A percentile compares a stretch with the other conserved stretches of the same genome.
phyloP scores from a whole-genome alignment of 495 filamentous ascomycete species.

The Trichodelitschia bisporula region DNA sequence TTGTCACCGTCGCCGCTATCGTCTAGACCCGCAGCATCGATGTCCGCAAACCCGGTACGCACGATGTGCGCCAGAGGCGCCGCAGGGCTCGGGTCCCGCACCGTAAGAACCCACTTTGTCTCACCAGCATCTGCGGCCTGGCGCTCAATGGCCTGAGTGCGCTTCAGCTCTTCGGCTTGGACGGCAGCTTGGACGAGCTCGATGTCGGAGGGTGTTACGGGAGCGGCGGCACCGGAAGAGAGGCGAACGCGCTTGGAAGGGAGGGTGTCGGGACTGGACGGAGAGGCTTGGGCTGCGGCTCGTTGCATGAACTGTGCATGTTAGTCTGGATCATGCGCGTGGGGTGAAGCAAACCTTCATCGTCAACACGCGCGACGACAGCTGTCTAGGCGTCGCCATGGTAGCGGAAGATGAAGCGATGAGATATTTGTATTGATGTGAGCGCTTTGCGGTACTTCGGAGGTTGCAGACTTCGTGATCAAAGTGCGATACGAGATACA shows the following conservation, averaged over 20 bases:
- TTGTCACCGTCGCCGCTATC: too few species aligned
- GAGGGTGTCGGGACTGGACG: constrained; percentile 17
- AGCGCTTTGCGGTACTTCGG: too few species aligned
- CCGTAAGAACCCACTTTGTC: constrained; percentile 63
- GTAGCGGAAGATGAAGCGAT: too few species aligned
- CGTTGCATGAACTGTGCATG: constrained; percentile 72
- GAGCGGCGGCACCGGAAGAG: constrained; percentile 15
- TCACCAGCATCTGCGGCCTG: constrained; percentile 57
- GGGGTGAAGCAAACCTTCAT: constrained; percentile 5
- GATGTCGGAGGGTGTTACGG: constrained; percentile 12
- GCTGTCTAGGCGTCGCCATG: constrained; percentile 4
- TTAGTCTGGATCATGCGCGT: constrained; percentile 1
- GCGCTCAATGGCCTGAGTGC: constrained; percentile 40
- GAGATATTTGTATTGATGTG: too few species aligned
- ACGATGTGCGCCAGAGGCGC: too few species aligned
- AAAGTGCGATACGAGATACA: too few species aligned
- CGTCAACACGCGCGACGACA: constrained; percentile 7
- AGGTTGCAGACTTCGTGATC: too few species aligned
- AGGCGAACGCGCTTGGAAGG: constrained; percentile 22
- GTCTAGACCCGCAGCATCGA: too few species aligned
- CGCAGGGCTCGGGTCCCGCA: too few species aligned
- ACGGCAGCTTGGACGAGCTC: constrained; percentile 25
- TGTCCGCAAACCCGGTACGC: too few species aligned
- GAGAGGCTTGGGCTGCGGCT: constrained; percentile 27
- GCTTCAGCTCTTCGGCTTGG: constrained; percentile 49